Percentiles rank a stretch among this genome's conserved stretches.
These are phyloP conservation scores for Daldinia concentrica DNA, from an alignment of 495 filamentous ascomycete genomes.

Conservation along the genomic window DNA sequence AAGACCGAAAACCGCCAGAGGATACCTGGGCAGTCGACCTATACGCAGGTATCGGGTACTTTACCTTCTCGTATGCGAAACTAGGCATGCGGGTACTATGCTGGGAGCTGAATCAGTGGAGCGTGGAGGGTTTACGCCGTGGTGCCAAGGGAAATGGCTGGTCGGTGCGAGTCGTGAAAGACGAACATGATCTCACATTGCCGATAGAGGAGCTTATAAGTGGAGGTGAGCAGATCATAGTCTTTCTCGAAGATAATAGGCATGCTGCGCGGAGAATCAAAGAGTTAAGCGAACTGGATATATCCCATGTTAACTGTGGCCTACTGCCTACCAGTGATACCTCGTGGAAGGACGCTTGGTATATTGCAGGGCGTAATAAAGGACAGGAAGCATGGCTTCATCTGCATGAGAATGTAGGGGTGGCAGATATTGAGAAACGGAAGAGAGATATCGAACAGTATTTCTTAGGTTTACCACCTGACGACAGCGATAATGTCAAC, in stretches of 20 bases:
- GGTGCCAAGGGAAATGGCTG: conserved; percentile 77
- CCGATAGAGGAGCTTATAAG: conserved; percentile 38
- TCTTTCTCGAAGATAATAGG: conserved; percentile 78
- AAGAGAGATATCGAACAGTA: conserved; percentile 55
- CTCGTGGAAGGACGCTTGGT: conserved; percentile 74
- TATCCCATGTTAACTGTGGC: conserved; percentile 82
- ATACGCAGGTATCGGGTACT: conserved; percentile 94
- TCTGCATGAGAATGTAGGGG: conserved; percentile 85
- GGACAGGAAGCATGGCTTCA: conserved; percentile 72
- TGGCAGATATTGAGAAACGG: conserved; percentile 67
- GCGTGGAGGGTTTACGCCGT: conserved; percentile 78
- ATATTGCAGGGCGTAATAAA: conserved; percentile 44
- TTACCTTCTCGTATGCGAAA: conserved; percentile 79
- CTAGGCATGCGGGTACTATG: conserved; percentile 80
- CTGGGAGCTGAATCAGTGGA: conserved; percentile 92
- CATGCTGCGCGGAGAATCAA: conserved; percentile 61
- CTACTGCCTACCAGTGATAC: conserved; percentile 73
- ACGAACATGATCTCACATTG: conserved; percentile 40
- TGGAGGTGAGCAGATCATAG: conserved; percentile 59
- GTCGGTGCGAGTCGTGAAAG: conserved; percentile 60
- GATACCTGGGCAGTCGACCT: conserved; percentile 73
- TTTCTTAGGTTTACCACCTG: conserved; percentile 47
- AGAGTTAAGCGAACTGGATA: conserved; percentile 34
- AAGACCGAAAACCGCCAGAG: not conserved
- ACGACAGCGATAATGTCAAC: conserved; percentile 18